These are phyloP conservation scores for Zoysia pacifica DNA, from an alignment of 176 grass and related monocot species.

Conservation along the genomic window DNA sequence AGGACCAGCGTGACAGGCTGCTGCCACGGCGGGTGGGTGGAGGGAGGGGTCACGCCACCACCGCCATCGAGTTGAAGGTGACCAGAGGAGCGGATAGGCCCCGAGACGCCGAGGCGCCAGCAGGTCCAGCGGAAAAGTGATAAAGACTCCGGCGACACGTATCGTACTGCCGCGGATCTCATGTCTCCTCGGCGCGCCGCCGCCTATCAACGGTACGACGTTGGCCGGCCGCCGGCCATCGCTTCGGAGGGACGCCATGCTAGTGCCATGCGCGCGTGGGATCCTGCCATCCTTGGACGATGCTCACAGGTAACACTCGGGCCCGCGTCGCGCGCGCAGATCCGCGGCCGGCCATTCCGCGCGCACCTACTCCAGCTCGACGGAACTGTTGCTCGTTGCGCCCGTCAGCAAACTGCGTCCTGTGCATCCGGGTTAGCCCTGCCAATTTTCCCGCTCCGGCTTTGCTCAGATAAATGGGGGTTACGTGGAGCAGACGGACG, in stretches of 20 bases:
- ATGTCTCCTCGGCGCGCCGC: not conserved
- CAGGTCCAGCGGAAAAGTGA: not conserved
- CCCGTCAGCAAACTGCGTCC: too few species aligned
- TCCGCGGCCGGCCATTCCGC: too few species aligned
- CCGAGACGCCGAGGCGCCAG: not conserved
- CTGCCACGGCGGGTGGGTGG: not conserved
- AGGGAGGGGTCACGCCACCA: not conserved
- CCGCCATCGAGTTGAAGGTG: slow-evolving; percentile 7
- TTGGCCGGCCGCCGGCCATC: not conserved
- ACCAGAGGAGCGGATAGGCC: slow-evolving; percentile 1
- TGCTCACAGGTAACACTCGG: not conserved
- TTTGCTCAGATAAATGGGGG: slow-evolving; percentile 13
- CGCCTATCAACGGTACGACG: not conserved
- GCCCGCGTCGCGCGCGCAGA: too few species aligned
- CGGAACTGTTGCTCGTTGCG: too few species aligned
- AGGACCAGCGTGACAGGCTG: not conserved
- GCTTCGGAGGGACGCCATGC: slow-evolving; percentile 38
- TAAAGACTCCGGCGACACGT: not conserved
- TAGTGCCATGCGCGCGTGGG: not conserved
- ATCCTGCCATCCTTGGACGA: not conserved
- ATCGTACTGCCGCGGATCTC: slow-evolving; percentile 9
- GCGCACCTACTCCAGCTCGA: too few species aligned
- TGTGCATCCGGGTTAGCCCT: not conserved
- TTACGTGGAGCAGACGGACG: not conserved
- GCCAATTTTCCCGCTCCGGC: slow-evolving; percentile 14